A percentile compares a stretch with the other conserved stretches of the same genome.
Conservation (phyloP, 306 rosid species). For the Prunus mongolica region DNA sequence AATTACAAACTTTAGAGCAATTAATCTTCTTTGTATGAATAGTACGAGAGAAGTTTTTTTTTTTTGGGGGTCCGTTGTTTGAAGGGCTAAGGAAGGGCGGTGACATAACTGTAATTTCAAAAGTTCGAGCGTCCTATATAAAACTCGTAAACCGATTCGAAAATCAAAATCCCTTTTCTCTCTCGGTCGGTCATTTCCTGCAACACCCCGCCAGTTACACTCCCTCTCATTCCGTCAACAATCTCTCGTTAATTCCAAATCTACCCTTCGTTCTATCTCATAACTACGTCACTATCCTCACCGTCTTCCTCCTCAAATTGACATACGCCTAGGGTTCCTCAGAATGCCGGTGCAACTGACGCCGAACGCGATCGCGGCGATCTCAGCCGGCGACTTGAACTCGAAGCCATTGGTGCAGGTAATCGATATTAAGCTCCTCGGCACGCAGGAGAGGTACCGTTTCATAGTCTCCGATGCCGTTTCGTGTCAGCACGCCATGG, state of each 20-base stretch:
- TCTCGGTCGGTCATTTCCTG: not conserved
- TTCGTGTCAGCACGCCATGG: constrained; percentile 64
- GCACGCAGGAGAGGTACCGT: constrained; percentile 72
- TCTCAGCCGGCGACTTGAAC: constrained; percentile 65
- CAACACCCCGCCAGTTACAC: constrained; percentile 4
- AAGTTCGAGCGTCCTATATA: not conserved
- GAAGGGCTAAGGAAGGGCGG: not conserved
- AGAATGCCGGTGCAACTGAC: constrained; percentile 81
- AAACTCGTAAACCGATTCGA: not conserved
- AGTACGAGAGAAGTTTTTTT: not conserved
- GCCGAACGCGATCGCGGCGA: constrained; percentile 65
- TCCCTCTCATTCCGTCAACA: not conserved
- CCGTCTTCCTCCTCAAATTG: not conserved
- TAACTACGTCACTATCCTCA: not conserved
- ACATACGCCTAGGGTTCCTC: constrained; percentile 17
- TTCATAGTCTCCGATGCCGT: constrained; percentile 69
- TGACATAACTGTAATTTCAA: not conserved
- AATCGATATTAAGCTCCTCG: constrained; percentile 48
- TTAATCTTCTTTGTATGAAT: no score
- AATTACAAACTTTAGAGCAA: no score
- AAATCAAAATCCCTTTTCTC: constrained; percentile 6
- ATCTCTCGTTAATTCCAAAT: not conserved
- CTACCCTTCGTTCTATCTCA: not conserved
- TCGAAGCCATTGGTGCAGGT: constrained; percentile 84
- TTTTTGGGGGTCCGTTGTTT: not conserved